Conservation (phyloP, 331 rosid genomes). For the Erythrophleum ivorense region DNA sequence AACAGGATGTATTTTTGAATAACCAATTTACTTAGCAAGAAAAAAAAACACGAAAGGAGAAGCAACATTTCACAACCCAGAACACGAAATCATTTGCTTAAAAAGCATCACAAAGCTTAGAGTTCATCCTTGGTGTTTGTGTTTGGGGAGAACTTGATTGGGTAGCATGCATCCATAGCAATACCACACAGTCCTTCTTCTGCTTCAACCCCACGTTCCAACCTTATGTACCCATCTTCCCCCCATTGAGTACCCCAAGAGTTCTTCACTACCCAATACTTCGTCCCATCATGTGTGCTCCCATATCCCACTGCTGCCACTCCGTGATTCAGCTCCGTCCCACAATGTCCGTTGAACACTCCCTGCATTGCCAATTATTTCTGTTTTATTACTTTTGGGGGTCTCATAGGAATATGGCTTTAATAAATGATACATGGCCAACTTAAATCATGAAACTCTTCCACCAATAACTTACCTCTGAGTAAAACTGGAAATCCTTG, state of each 20-base stretch:
- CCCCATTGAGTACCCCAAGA: conserved; percentile 41
- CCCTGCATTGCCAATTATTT: conserved; percentile 8
- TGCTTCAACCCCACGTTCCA: conserved; percentile 16
- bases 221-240: conserved; percentile 1
- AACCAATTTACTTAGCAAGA: no score
- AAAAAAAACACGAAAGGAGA: no score
- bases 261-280: conserved; percentile 47
- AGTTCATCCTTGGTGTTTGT: no score
- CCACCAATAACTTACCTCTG: background rate
- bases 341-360: conserved; percentile 48
- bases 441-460: no score
- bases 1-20: no score
- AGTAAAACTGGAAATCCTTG: conserved; percentile 39
- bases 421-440: no score
- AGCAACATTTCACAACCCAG: no score
- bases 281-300: conserved; percentile 29
- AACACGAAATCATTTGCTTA: background rate
- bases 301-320: conserved; percentile 49
- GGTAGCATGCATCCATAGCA: conserved; percentile 27
- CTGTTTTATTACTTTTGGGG: no score
- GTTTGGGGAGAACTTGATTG: conserved; percentile 11
- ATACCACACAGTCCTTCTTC: conserved; percentile 17
- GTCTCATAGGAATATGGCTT: no score
- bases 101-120: no score
- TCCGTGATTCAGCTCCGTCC: conserved; percentile 42